Evolutionary conservation across 1,139 yeast genomes (phyloP).

Genomic region (Meyerozyma athensensis): DNA sequence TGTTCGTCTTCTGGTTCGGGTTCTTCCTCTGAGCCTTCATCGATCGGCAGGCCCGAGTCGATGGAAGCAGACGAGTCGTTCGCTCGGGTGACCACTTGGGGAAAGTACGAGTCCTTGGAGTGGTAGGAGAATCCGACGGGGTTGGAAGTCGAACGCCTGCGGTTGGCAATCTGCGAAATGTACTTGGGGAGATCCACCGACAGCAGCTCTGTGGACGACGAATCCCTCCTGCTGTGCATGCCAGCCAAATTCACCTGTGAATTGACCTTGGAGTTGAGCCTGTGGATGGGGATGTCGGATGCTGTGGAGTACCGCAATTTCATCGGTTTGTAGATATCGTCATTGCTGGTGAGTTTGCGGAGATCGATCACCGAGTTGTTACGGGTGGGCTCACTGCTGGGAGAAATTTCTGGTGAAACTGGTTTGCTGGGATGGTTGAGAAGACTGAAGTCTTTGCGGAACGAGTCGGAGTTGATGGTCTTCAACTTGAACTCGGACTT

Average conservation of each 20-base stretch:
- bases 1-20: not conserved
- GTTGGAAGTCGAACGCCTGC: conserved; percentile 35
- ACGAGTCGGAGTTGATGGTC: conserved; percentile 36
- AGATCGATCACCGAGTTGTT: conserved; percentile 42
- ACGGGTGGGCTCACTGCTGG: conserved; percentile 41
- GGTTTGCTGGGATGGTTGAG: conserved; percentile 32
- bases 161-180: conserved; percentile 23
- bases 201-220: conserved; percentile 10
- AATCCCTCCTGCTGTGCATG: conserved; percentile 39
- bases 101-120: conserved; percentile 5
- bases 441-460: conserved; percentile 29
- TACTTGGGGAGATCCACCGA: conserved; percentile 7
- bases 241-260: conserved; percentile 24
- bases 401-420: conserved; percentile 42
- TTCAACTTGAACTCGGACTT: conserved; percentile 28
- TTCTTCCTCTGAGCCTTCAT: conserved; percentile 1
- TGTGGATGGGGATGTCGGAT: conserved; percentile 38
- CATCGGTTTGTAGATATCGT: conserved; percentile 39
- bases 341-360: conserved; percentile 31
- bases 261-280: conserved; percentile 38
- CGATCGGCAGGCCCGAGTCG: conserved; percentile 2
- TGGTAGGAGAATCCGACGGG: conserved; percentile 6
- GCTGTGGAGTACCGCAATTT: conserved; percentile 37
- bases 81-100: not conserved
- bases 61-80: not conserved